These are phyloP conservation scores for Paramarasmius palmivorus DNA, from an alignment of 1,284 basidiomycete species.

Conservation along the genomic window DNA sequence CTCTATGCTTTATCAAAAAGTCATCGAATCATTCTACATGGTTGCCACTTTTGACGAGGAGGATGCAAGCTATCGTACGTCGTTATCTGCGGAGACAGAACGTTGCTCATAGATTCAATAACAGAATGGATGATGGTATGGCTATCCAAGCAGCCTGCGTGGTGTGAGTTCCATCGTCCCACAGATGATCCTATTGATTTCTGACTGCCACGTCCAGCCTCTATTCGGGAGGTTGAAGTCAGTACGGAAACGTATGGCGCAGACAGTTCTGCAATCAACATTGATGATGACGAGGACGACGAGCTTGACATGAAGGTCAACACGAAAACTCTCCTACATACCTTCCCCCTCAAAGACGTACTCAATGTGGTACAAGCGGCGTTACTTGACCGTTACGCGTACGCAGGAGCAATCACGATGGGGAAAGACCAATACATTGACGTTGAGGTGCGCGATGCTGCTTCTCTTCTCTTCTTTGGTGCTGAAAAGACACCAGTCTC, in stretches of 20 bases:
- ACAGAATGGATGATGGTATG: conserved; percentile 65
- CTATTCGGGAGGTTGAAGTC: conserved; percentile 52
- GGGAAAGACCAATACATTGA: conserved; percentile 36
- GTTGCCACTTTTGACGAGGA: conserved; percentile 61
- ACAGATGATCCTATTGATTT: not conserved
- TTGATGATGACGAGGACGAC: conserved; percentile 33
- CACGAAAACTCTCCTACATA: conserved; percentile 45
- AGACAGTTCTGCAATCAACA: conserved; percentile 32
- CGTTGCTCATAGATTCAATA: not conserved
- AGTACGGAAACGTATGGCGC: conserved; percentile 42
- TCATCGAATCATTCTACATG: conserved; percentile 58
- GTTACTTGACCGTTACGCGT: conserved; percentile 47
- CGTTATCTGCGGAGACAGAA: not conserved
- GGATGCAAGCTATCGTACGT: conserved; percentile 57
- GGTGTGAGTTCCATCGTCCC: conserved; percentile 29
- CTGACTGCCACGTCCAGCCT: conserved; percentile 25
- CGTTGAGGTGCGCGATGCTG: conserved; percentile 32
- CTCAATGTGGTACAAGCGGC: conserved; percentile 49
- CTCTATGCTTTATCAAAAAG: conserved; percentile 40
- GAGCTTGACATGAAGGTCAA: conserved; percentile 8
- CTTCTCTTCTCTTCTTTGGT: not conserved
- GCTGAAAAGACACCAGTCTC: no score
- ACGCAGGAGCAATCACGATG: conserved; percentile 30
- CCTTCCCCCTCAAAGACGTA: conserved; percentile 47
- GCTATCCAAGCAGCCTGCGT: conserved; percentile 55